Evolutionary conservation across 345 rosid genomes (phyloP), one percentile per base, ranked within the genome.

Genomic region (Acer yangbiense): DNA sequence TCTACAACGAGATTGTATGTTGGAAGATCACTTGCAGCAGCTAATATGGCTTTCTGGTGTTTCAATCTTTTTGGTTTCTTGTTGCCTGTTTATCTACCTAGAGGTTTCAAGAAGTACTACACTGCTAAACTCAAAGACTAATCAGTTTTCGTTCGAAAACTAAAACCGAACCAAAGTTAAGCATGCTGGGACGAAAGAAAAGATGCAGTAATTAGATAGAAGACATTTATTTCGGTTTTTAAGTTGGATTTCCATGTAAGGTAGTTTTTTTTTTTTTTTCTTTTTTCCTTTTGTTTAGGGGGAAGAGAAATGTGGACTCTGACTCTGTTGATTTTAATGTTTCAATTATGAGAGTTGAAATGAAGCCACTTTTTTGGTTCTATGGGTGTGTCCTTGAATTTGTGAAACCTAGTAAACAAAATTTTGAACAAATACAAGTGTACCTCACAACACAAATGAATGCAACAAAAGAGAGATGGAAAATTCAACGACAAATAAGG

Each of bases 31-130:
- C 90, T 93, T 23, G 97, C 95, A 16, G 78, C 81, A 78, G 90
- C 89, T 21, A 95, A 96, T 65, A 76, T 89, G 85, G 97, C 86
- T 17, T 65, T 96, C 23, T 90, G 98, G 98, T 80, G 95, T 85
- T 94, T 87, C 85, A 96, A 96, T 88, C 90, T 96, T 48, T 90
- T 92, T 79, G 90, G 95, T 11, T 88, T 96, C 81, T 75, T 96
- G 88, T 79, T 96, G 76, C 98, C 99, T 76, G 88, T 94, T 79
- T 92, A 90, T 73, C 82, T 92, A 67, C 98, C 98, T 1, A 89
- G 67, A 79, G 99, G 95, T 74, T 91, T 96, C 65, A 88, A 84
- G 76, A 86, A 82, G 80, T 92, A 94, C 69, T 94, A 89, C 79
- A 68, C 86, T 83, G 74, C 76, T 16, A 82, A 82, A 71, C 82